A percentile compares a stretch with the other conserved stretches of the same genome.
These are phyloP conservation scores for Arthromyces matolae DNA, from an alignment of 768 basidiomycete species.

Conservation along the genomic window DNA sequence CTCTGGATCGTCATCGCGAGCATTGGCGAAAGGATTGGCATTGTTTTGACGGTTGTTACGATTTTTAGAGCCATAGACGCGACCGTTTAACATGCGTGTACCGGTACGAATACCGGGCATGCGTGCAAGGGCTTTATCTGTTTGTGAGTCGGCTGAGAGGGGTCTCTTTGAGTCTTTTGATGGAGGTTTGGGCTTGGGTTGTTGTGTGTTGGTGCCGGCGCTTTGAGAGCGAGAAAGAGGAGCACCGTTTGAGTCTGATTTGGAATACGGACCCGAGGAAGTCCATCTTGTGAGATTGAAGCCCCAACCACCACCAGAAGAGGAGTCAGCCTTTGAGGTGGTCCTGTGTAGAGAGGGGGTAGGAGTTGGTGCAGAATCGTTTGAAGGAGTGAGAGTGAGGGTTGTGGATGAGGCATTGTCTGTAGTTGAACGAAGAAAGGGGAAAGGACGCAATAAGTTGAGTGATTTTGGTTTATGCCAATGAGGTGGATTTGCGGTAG, in stretches of 20 bases:
- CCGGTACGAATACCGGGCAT: too few species aligned
- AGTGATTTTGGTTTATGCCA: constrained; percentile 25
- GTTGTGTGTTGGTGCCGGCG: constrained; percentile 29
- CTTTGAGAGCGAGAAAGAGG: constrained; percentile 35
- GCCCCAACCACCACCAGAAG: constrained; percentile 11
- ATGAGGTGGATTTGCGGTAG: constrained; percentile 18
- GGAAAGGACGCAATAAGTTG: constrained; percentile 17
- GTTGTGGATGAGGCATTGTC: constrained; percentile 26
- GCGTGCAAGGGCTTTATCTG: too few species aligned
- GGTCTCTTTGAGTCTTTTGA: not conserved
- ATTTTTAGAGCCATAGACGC: constrained; percentile 77
- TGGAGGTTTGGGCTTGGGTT: not conserved
- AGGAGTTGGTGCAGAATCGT: too few species aligned
- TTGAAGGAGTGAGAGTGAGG: constrained; percentile 37
- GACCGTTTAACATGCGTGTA: constrained; percentile 77
- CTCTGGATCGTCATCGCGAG: constrained; percentile 66
- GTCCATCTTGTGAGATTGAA: constrained; percentile 26
- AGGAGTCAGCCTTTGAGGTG: constrained; percentile 27
- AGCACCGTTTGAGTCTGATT: constrained; percentile 16
- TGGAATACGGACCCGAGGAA: constrained; percentile 19
- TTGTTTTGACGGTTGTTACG: constrained; percentile 27
- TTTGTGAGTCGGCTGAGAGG: not conserved
- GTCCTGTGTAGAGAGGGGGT: constrained; percentile 29
- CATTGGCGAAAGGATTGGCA: constrained; percentile 61
- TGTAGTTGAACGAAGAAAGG: constrained; percentile 22